Conservation (phyloP, 345 rosid species). For the Populus alba region DNA sequence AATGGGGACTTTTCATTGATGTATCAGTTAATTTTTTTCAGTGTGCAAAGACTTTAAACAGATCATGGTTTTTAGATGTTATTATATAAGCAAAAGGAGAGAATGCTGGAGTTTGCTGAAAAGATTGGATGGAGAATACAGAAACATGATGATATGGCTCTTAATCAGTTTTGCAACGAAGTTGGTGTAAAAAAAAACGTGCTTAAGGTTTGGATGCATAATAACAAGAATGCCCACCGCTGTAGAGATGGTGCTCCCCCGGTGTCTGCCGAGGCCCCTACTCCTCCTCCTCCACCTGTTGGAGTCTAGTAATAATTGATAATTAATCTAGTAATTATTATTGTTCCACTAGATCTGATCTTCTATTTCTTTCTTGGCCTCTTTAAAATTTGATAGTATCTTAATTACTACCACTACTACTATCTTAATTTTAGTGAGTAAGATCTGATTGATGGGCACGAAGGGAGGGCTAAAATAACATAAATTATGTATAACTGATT, state of each 20-base stretch:
- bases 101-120: slow-evolving; percentile 23
- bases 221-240: slow-evolving; percentile 22
- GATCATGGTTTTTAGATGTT: no score
- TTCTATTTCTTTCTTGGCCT: no score
- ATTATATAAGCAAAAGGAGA: slow-evolving; percentile 30
- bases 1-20: no score
- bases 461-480: background rate
- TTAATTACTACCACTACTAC: background rate
- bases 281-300: slow-evolving; percentile 1
- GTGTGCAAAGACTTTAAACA: no score
- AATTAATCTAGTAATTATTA: no score
- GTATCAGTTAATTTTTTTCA: no score
- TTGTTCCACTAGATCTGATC: no score
- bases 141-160: slow-evolving; percentile 14
- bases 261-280: background rate
- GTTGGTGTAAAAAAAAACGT: slow-evolving; percentile 20
- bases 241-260: background rate
- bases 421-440: background rate
- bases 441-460: background rate
- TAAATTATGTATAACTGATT: background rate
- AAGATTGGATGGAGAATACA: slow-evolving; percentile 27
- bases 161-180: slow-evolving; percentile 22
- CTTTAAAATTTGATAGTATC: no score
- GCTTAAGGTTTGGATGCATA: slow-evolving; percentile 33
- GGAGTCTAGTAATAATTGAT: no score